These are phyloP conservation scores for Penicillium coprophilum DNA, from an alignment of 495 filamentous ascomycete genomes.

Conservation along the genomic window DNA sequence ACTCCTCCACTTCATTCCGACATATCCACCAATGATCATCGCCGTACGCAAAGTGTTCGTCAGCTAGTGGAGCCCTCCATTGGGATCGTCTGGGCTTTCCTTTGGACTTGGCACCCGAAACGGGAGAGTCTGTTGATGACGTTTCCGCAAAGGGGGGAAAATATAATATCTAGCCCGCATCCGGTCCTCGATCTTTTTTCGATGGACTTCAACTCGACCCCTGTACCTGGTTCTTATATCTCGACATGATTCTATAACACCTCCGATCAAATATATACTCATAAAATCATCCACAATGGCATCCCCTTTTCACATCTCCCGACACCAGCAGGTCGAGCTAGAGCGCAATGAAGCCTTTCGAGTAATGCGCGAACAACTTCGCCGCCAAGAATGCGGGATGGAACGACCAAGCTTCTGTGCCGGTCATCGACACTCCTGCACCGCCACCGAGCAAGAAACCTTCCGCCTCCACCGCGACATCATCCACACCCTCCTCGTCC, in stretches of 20 bases:
- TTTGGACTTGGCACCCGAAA: slow-evolving; percentile 17
- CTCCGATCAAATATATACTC: neutral
- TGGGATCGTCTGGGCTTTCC: slow-evolving; percentile 27
- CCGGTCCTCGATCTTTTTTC: slow-evolving; percentile 13
- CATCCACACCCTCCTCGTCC: slow-evolving; percentile 58
- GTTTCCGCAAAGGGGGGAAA: slow-evolving; percentile 27
- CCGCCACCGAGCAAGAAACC: slow-evolving; percentile 40
- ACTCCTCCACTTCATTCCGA: slow-evolving; percentile 22
- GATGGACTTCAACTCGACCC: neutral
- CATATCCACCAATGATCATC: slow-evolving; percentile 20
- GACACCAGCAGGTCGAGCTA: slow-evolving; percentile 37
- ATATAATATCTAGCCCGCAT: slow-evolving; percentile 27
- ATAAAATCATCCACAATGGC: slow-evolving; percentile 23
- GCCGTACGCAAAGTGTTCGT: slow-evolving; percentile 21
- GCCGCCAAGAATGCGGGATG: slow-evolving; percentile 42
- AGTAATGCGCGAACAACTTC: slow-evolving; percentile 44
- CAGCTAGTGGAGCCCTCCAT: slow-evolving; percentile 32
- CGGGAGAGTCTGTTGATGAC: slow-evolving; percentile 22
- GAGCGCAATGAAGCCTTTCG: slow-evolving; percentile 46
- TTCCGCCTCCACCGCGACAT: slow-evolving; percentile 62
- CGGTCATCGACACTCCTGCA: slow-evolving; percentile 44
- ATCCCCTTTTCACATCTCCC: slow-evolving; percentile 51
- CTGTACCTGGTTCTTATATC: neutral
- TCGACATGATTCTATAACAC: slow-evolving; percentile 22
- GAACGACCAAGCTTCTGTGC: slow-evolving; percentile 50